Evolutionary conservation across 2,329 filamentous ascomycete genomes (phyloP).

Genomic region (Paecilomyces fulvus): DNA sequence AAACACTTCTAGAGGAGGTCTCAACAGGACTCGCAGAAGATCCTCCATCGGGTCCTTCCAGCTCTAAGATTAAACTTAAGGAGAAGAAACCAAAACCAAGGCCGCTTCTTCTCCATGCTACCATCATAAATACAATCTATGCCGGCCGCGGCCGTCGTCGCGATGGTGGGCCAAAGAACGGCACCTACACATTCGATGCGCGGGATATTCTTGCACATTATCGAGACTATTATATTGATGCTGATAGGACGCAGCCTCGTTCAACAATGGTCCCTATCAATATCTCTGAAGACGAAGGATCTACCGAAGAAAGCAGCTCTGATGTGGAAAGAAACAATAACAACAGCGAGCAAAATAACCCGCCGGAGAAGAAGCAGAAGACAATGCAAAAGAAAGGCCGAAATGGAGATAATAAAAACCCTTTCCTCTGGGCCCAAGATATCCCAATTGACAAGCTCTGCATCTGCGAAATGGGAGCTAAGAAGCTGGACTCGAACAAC

Average conservation of each 20-base stretch:
- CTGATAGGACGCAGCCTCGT: slow-evolving; percentile 12
- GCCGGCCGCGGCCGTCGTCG: slow-evolving; percentile 22
- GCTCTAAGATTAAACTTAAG: slow-evolving; percentile 6
- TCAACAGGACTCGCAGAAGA: slow-evolving; percentile 4
- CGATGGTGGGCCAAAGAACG: slow-evolving; percentile 3
- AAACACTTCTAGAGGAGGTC: slow-evolving; percentile 7
- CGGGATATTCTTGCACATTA: slow-evolving; percentile 24
- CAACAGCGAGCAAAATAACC: neutral
- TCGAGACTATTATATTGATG: slow-evolving; percentile 26
- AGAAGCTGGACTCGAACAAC: slow-evolving; percentile 46
- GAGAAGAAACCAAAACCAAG: slow-evolving; percentile 31
- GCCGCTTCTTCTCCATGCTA: slow-evolving; percentile 70
- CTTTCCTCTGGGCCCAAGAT: slow-evolving; percentile 60
- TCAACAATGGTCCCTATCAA: neutral
- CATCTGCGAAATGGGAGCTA: slow-evolving; percentile 83
- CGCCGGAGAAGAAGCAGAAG: slow-evolving; percentile 1
- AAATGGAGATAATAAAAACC: slow-evolving; percentile 43
- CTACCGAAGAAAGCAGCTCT: neutral
- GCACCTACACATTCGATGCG: slow-evolving; percentile 41
- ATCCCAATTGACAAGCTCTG: slow-evolving; percentile 62
- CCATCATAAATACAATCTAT: slow-evolving; percentile 79
- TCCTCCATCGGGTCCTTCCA: slow-evolving; percentile 1
- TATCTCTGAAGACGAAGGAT: neutral
- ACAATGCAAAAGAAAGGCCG: slow-evolving; percentile 11
- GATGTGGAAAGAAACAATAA: slow-evolving; percentile 23